Percentiles rank a stretch among this genome's conserved stretches.
Evolutionary conservation across 2,329 filamentous ascomycete genomes (phyloP).

Genomic region (Ceratocystis smalleyi): DNA sequence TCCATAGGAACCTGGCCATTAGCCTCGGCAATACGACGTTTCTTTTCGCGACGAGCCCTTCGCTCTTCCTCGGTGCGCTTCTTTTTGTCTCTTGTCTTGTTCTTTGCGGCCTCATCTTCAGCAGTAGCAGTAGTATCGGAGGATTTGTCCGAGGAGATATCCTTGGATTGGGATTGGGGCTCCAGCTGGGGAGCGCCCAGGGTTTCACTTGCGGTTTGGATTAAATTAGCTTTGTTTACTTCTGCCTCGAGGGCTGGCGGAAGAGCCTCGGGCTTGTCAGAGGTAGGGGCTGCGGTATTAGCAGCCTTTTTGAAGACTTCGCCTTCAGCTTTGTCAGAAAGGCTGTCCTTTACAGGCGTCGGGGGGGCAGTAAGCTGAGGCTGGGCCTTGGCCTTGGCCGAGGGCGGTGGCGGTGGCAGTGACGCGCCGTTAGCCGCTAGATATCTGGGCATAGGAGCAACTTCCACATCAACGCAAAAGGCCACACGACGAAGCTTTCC

Average conservation of each 20-base stretch:
- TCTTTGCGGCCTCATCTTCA: constrained; percentile 35
- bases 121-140: constrained; percentile 19
- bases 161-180: not conserved
- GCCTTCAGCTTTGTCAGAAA: constrained; percentile 13
- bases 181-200: not conserved
- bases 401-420: not conserved
- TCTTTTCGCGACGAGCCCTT: constrained; percentile 82
- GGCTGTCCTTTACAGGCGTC: constrained; percentile 1
- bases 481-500: constrained; percentile 74
- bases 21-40: constrained; percentile 66
- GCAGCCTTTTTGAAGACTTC: constrained; percentile 12
- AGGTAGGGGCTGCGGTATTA: not conserved
- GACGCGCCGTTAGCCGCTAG: constrained; percentile 32
- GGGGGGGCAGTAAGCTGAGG: not conserved
- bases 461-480: constrained; percentile 95
- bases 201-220: not conserved
- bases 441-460: constrained; percentile 74
- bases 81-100: constrained; percentile 86
- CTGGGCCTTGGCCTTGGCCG: not conserved
- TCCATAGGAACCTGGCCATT: constrained; percentile 80
- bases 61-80: constrained; percentile 86
- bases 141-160: constrained; percentile 28
- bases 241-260: not conserved
- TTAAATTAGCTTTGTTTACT: not conserved
- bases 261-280: not conserved